Evolutionary conservation across 768 basidiomycete genomes (phyloP), one percentile per base, ranked within the genome.

Genomic region (Tulasnella sp.): DNA sequence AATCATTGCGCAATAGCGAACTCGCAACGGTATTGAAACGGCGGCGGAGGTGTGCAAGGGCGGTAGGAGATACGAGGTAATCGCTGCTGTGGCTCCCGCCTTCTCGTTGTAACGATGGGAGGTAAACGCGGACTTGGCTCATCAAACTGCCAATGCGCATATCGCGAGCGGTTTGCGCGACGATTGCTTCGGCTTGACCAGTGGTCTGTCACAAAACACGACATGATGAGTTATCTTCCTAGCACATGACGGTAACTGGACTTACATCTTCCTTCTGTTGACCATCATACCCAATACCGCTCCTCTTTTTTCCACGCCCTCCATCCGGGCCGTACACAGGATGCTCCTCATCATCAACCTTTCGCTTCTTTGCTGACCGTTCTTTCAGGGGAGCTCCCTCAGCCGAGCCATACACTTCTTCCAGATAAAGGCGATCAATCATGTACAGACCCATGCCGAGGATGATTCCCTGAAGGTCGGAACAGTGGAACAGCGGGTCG

Each of bases 11-110:
- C 37, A 96, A 75, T 39, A 96, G 78, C 34, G 83, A 79, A 61
- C 86, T 90, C 63, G 85, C 83, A 56, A 96, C 78, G 65, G 81
- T 81, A 66, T 91, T 93, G 72, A 96, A 96, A 32, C 92, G 78
- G 62, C 93, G 73, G 39, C 93, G 81, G 55, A 97, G 82, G 69
- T 93, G 93, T 8, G 91, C 89, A 35, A 97, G 73, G 2, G 91
- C 80, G 2, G 90, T 93, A 1, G 92, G 92, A 64, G 91, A 87
- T n/a, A 85, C 83, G 64, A 91, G 77, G 65, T 87, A 93, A 71
- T 97, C 93, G 62, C 88, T 90, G 1, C 89, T 78, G 61, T 78
- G 79, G 36, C 82, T 82, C 14, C 89, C 90, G 9, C 80, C 83
- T 17, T 73, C 69, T 46, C 92, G 80, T 62, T 84, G 78, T 8